These are phyloP conservation scores for Coffea canephora DNA, from an alignment of 257 asterid species.

Conservation along the genomic window DNA sequence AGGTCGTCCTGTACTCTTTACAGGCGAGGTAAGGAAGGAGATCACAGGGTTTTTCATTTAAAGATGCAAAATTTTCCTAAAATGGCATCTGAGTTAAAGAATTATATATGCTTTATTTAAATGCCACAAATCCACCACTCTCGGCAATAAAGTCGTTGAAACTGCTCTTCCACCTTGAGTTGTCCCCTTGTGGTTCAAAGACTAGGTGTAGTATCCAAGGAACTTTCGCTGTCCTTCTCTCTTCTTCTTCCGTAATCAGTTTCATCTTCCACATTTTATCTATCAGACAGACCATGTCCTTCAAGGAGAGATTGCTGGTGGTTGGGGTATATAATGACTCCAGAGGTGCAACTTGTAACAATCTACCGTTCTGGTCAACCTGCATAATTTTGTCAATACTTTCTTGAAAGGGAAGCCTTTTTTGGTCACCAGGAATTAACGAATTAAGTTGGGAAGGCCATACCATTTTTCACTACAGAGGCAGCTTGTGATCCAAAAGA, in stretches of 20 bases:
- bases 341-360: not conserved
- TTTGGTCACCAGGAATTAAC: not conserved
- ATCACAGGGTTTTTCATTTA: constrained; percentile 5
- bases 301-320: not conserved
- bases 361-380: not conserved
- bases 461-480: not conserved
- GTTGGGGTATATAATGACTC: not conserved
- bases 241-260: not conserved
- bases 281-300: not conserved
- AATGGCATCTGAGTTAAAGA: not conserved
- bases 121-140: not conserved
- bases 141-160: not conserved
- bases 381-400: not conserved
- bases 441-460: not conserved
- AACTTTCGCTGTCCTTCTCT: not conserved
- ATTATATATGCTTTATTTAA: not conserved
- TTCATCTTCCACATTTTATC: not conserved
- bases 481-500: not conserved
- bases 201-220: not conserved
- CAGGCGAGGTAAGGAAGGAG: constrained; percentile 73
- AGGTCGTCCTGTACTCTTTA: constrained; percentile 71
- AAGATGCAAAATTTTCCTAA: not conserved
- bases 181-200: not conserved
- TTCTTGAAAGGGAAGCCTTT: not conserved
- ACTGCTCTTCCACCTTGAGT: not conserved